phyloP scores from a whole-genome alignment of 495 filamentous ascomycete genomes.

The Terfezia claveryi region DNA sequence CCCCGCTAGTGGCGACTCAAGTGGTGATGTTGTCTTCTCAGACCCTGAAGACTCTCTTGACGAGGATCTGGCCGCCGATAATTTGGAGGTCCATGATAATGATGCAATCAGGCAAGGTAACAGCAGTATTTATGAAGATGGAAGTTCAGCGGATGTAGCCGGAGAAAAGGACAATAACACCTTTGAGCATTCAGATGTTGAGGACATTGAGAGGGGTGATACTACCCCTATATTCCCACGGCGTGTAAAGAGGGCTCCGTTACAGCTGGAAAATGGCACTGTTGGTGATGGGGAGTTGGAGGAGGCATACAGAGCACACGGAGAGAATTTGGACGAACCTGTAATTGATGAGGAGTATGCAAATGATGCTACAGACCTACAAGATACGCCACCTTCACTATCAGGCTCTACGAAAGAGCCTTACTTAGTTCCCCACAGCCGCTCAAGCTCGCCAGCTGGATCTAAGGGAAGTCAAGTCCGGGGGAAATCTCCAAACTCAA shows the following conservation, averaged over 20 bases:
- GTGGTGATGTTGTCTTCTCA: too few relatives aligned
- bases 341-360: neutral
- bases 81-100: too few relatives aligned
- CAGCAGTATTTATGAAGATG: too few relatives aligned
- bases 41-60: too few relatives aligned
- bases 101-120: too few relatives aligned
- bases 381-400: neutral
- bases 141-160: too few relatives aligned
- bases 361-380: neutral
- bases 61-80: too few relatives aligned
- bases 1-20: too few relatives aligned
- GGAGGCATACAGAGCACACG: neutral
- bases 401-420: neutral
- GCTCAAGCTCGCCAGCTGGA: neutral
- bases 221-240: too few relatives aligned
- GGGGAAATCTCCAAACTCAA: neutral
- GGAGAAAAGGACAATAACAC: too few relatives aligned
- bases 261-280: neutral
- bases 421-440: neutral
- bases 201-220: too few relatives aligned
- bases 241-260: neutral
- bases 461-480: neutral
- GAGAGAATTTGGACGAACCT: neutral
- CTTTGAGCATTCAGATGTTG: too few relatives aligned
- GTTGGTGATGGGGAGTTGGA: neutral